phyloP scores from a whole-genome alignment of 371 early-diverging fungal genomes.

The Mortierella sp. region DNA sequence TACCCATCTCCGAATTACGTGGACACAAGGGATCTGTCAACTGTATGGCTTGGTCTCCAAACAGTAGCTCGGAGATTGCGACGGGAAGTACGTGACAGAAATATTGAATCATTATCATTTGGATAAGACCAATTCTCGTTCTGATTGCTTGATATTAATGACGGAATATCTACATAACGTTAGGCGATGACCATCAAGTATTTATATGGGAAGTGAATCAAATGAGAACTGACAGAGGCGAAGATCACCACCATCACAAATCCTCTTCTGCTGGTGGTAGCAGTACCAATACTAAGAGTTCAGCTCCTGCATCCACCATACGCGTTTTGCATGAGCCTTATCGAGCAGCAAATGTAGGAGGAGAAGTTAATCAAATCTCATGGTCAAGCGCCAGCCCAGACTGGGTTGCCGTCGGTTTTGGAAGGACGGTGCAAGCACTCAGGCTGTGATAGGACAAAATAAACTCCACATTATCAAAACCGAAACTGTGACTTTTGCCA shows the following conservation, averaged over 20 bases:
- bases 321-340: slow-evolving; percentile 73
- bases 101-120: background rate
- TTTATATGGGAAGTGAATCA: slow-evolving; percentile 85
- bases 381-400: slow-evolving; percentile 80
- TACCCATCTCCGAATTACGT: slow-evolving; percentile 85
- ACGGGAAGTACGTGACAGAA: slow-evolving; percentile 73
- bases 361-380: slow-evolving; percentile 78
- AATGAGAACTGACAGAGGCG: slow-evolving; percentile 30
- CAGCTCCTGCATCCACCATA: slow-evolving; percentile 37
- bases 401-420: slow-evolving; percentile 83
- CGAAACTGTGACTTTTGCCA: background rate
- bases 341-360: slow-evolving; percentile 76
- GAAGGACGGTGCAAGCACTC: slow-evolving; percentile 74
- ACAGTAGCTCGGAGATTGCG: slow-evolving; percentile 75
- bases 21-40: slow-evolving; percentile 85
- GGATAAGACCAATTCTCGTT: background rate
- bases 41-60: slow-evolving; percentile 87
- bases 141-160: background rate
- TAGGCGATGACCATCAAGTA: slow-evolving; percentile 83
- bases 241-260: slow-evolving; percentile 40
- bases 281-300: slow-evolving; percentile 24
- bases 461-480: background rate
- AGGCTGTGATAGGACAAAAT: slow-evolving; percentile 32
- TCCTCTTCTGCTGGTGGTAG: slow-evolving; percentile 19
- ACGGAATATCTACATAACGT: background rate